Evolutionary conservation across 495 filamentous ascomycete genomes (phyloP).

Genomic region (Penicillium ochrochloron): DNA sequence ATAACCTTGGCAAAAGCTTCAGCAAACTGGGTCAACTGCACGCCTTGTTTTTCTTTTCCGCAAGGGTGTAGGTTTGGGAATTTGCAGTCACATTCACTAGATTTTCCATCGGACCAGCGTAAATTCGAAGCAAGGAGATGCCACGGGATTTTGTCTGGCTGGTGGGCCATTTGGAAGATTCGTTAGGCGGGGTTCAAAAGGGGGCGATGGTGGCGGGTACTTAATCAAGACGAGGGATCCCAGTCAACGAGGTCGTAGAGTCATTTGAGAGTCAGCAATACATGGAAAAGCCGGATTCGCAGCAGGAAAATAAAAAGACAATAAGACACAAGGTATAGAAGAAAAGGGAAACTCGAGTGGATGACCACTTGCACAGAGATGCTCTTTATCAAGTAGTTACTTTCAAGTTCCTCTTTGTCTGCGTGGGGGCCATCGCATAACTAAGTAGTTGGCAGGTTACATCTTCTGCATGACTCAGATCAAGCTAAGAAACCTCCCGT

Average conservation of each 20-base stretch:
- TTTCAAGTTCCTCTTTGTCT: too few species aligned
- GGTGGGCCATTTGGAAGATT: neutral
- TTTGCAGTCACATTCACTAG: neutral
- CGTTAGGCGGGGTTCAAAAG: neutral
- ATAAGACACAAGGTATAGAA: neutral
- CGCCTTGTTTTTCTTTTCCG: neutral
- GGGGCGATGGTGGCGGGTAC: neutral
- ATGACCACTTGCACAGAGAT: neutral
- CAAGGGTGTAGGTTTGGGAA: neutral
- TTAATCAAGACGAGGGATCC: neutral
- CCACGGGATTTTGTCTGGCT: slow-evolving; percentile 2
- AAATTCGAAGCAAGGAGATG: neutral
- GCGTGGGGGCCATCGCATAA: too few species aligned
- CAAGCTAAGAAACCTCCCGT: neutral
- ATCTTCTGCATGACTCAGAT: neutral
- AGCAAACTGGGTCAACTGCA: neutral
- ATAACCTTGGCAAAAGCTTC: neutral
- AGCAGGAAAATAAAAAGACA: too few species aligned
- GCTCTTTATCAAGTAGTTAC: too few species aligned
- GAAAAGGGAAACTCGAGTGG: neutral
- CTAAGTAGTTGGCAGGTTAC: too few species aligned
- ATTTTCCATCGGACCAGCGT: neutral
- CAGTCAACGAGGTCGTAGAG: neutral
- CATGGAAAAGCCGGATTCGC: too few species aligned
- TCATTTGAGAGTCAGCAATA: too few species aligned